Conservation (phyloP, 768 basidiomycete genomes). For the Lactifluus hygrophoroides region DNA sequence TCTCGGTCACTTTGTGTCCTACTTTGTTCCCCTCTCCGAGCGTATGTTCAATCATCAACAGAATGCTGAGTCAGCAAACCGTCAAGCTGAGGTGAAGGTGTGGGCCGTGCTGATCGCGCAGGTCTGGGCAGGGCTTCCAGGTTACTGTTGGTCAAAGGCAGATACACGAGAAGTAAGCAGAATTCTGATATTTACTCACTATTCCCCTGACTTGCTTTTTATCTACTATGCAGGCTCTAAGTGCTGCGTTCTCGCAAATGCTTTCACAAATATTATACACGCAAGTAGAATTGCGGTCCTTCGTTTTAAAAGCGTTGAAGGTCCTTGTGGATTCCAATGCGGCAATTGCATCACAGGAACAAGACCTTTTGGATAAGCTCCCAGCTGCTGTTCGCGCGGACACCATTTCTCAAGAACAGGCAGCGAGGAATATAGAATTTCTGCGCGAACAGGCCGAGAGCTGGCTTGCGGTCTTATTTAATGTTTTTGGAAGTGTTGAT, state of each 20-base stretch:
- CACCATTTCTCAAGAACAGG: conserved; percentile 47
- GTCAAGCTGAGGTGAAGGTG: conserved; percentile 82
- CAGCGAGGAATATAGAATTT: conserved; percentile 57
- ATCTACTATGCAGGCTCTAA: conserved; percentile 50
- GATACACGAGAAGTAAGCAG: conserved; percentile 60
- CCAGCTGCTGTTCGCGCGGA: conserved; percentile 26
- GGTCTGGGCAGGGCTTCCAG: conserved; percentile 85
- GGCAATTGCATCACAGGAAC: conserved; percentile 36
- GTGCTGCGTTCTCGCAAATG: conserved; percentile 73
- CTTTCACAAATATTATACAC: conserved; percentile 89
- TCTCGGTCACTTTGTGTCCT: conserved; percentile 75
- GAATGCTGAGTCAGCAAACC: conserved; percentile 62
- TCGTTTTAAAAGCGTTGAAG: conserved; percentile 76
- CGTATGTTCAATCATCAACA: conserved; percentile 85
- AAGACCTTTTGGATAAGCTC: conserved; percentile 24
- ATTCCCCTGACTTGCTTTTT: background rate
- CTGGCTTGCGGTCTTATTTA: conserved; percentile 93
- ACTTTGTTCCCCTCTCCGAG: conserved; percentile 92
- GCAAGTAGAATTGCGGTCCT: conserved; percentile 73
- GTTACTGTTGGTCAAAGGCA: conserved; percentile 78
- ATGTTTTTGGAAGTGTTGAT: conserved; percentile 85
- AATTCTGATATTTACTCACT: background rate
- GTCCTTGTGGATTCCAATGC: conserved; percentile 75
- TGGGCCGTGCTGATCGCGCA: conserved; percentile 93
- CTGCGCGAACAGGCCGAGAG: conserved; percentile 76